Evolutionary conservation across 2,329 filamentous ascomycete genomes (phyloP), one percentile per base, ranked within the genome.

Genomic region (Sporothrix brasiliensis): DNA sequence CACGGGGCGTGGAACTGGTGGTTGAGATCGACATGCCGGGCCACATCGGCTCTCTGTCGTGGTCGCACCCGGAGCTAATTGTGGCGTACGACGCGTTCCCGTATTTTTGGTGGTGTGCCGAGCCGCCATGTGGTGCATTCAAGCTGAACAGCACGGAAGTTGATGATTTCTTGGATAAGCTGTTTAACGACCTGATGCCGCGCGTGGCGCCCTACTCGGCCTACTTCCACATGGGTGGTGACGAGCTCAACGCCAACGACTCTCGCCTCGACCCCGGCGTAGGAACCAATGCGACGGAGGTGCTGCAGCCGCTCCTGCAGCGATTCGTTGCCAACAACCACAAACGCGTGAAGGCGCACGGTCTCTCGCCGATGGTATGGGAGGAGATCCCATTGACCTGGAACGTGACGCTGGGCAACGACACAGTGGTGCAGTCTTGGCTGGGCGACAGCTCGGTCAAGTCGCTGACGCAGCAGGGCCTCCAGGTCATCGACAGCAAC

Each of bases 191-290:
- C 77, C 77, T 97, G 30, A 81, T 96, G 68, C 92, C 93, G 16
- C 85, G 92, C 39, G 79, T 93, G 13, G 81, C 83, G 10, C 88
- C 89, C 0, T 92, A 92, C 78, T 85, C 90, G 2, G 81, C 87
- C 7, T 88, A 94, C 80, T 96, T 94, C 83, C 93, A 97, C 80
- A 91, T 91, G 0, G 93, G 93, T 58, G 93, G 93, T 69, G 93
- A 97, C 76, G 93, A 97, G 81, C 88, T 96, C 72, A 94, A 95
- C 79, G 84, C 84, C 72, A 90, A 94, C 75, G 87, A 89, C 68
- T 94, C 92, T 76, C 83, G 83, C 53, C 85, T 94, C 13, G 93
- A 97, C 77, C 87, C 89, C 4, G 91, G 87, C 0, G 88, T 97
- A 50, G 79, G 84, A 6, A 91, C 89, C 44, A 92, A 91, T 77